Base-by-base conservation (phyloP, 768 basidiomycete species). In the Russula virescens region DNA sequence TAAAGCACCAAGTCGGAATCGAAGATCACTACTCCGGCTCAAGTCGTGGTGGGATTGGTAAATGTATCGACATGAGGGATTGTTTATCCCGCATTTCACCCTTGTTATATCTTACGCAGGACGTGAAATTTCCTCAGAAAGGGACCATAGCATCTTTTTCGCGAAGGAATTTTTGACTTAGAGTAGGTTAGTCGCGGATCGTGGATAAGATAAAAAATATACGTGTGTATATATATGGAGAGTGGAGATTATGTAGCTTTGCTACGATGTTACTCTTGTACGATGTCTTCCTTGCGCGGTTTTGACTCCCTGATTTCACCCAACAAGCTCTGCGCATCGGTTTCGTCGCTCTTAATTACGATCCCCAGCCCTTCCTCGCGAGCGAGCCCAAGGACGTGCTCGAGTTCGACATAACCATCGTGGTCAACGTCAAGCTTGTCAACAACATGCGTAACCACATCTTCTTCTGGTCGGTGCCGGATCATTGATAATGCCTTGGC, bases 271-370 rank as follows among this genome's bases (percentile, higher is more conserved):
- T 64, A 67, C 70, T 91, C 89, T 72, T 90, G 86, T 45, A 97
- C 86, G 68, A 98, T 96, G 72, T 98, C 95, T 78, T 97, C 96
- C 76, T 96, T 94, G 72, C 92, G 84, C n/a, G 94, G 92, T 71
- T 79, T 82, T 40, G 50, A 58, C 61, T 88, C 84, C 74, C 88
- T 88, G 63, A 95, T 79, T 74, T 95, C 92, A 58, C 79, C 82
- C 34, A 92, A 88, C 72, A 92, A 89, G 34, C 91, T 84, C 67
- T 96, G 79, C 13, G 84, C 83, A 75, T 89, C 83, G 3, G 89
- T 92, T 62, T 88, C 88, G 67, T 92, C 92, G 69, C 93, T 93
- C 56, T 95, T 77, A 43, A 94, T 81, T 45, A 91, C 88, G 61
- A 52, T 69, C 88, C 89, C 89, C 25, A 95, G 75, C 16, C 92